Evolutionary conservation across 179 eudicot species (phyloP).

Genomic region (Patellifolia procumbens): DNA sequence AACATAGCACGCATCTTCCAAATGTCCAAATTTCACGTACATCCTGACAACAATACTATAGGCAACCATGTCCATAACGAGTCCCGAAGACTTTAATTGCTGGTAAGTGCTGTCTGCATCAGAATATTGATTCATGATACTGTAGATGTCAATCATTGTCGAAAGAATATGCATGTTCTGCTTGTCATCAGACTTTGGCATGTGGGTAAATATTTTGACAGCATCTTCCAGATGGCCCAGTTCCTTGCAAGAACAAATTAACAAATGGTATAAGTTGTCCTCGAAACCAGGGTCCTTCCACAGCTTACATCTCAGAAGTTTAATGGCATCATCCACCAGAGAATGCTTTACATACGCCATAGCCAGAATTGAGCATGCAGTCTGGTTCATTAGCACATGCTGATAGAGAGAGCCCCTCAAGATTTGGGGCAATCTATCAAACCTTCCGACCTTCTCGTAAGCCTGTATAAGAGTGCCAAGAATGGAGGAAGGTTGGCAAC

Average conservation of each 20-base stretch:
- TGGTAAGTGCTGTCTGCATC: slow-evolving; percentile 71
- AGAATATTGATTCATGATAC: slow-evolving; percentile 54
- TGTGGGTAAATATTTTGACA: slow-evolving; percentile 56
- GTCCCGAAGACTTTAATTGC: slow-evolving; percentile 50
- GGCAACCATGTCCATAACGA: slow-evolving; percentile 72
- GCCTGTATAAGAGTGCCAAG: slow-evolving; percentile 76
- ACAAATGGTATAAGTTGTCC: slow-evolving; percentile 82
- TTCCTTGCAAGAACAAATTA: slow-evolving; percentile 92
- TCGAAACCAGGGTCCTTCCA: slow-evolving; percentile 79
- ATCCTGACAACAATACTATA: slow-evolving; percentile 72
- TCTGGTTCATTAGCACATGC: slow-evolving; percentile 60
- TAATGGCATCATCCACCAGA: slow-evolving; percentile 58
- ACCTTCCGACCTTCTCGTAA: slow-evolving; percentile 68
- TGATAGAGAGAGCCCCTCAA: slow-evolving; percentile 64
- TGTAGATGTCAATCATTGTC: slow-evolving; percentile 89
- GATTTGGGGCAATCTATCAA: slow-evolving; percentile 56
- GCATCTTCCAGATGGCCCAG: slow-evolving; percentile 61
- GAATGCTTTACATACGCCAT: slow-evolving; percentile 85
- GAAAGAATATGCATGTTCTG: slow-evolving; percentile 78
- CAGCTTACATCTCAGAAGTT: slow-evolving; percentile 55
- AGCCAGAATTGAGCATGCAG: slow-evolving; percentile 75
- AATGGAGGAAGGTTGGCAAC: slow-evolving; percentile 74
- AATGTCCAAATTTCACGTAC: slow-evolving; percentile 73
- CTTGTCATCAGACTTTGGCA: slow-evolving; percentile 59
- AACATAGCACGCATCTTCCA: slow-evolving; percentile 63